Conservation (phyloP, 305 asterid species). For the Fraxinus ornus region DNA sequence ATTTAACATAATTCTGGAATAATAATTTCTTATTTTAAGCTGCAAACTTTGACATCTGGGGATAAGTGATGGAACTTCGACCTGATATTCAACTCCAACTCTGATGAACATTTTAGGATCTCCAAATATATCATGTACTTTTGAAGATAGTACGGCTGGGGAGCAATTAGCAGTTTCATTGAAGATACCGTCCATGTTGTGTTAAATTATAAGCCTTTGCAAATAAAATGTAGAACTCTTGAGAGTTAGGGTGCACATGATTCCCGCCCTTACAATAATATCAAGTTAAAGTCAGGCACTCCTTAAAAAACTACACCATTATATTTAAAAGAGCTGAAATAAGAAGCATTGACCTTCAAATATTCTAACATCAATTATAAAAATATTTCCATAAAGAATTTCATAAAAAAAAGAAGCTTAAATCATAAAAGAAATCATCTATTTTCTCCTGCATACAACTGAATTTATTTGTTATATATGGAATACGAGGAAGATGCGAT, state of each 20-base stretch:
- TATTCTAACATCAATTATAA: neutral
- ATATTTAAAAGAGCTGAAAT: neutral
- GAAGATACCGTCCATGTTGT: neutral
- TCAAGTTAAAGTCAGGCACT: neutral
- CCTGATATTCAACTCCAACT: slow-evolving; percentile 63
- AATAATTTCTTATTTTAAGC: neutral
- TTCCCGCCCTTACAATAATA: neutral
- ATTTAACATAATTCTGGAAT: neutral
- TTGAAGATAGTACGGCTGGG: slow-evolving; percentile 8
- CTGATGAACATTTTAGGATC: slow-evolving; percentile 45
- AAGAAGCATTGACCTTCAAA: neutral
- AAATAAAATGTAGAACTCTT: neutral
- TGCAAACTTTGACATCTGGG: slow-evolving; percentile 6
- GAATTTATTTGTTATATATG: neutral
- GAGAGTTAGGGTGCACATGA: neutral
- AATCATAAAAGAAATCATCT: neutral
- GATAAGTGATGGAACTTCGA: slow-evolving; percentile 42
- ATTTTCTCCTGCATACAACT: neutral
- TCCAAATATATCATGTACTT: slow-evolving; percentile 13
- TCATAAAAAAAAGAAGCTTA: neutral
- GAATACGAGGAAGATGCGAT: neutral
- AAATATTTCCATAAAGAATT: neutral
- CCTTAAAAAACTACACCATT: neutral
- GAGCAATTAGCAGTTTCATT: neutral
- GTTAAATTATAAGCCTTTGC: neutral